Conservation (phyloP, 352 stramenopile genomes). For the Globisporangium megalacanthum region DNA sequence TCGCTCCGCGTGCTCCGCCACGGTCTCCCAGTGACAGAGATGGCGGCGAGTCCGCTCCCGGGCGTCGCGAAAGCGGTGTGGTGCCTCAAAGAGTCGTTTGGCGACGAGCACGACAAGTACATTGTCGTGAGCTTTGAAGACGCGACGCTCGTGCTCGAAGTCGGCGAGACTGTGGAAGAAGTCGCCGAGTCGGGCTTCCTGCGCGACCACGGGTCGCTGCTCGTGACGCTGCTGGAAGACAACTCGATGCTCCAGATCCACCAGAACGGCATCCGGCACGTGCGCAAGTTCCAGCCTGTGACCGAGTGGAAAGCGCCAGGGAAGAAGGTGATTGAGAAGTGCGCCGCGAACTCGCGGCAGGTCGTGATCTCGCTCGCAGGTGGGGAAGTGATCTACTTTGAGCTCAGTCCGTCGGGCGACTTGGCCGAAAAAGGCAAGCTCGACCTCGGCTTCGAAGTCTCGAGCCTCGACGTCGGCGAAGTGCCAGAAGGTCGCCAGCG, state of each 20-base stretch:
- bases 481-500: slow-evolving; percentile 92
- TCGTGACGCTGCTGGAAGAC: slow-evolving; percentile 93
- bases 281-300: slow-evolving; percentile 90
- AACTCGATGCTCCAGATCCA: slow-evolving; percentile 97
- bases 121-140: slow-evolving; percentile 99
- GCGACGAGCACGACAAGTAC: slow-evolving; percentile 83
- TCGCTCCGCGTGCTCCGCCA: slow-evolving; percentile 95
- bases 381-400: slow-evolving; percentile 98
- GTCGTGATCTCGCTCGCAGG: slow-evolving; percentile 96
- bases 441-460: slow-evolving; percentile 96
- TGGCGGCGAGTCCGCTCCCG: slow-evolving; percentile 94
- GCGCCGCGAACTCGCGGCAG: slow-evolving; percentile 95
- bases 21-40: slow-evolving; percentile 94
- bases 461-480: slow-evolving; percentile 95
- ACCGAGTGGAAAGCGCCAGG: slow-evolving; percentile 97
- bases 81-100: slow-evolving; percentile 89
- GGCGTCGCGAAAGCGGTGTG: slow-evolving; percentile 94
- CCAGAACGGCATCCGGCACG: slow-evolving; percentile 93
- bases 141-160: slow-evolving; percentile 96
- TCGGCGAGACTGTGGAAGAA: slow-evolving; percentile 98
- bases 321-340: slow-evolving; percentile 97
- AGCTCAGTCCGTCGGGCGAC: slow-evolving; percentile 91
- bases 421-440: slow-evolving; percentile 92
- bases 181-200: slow-evolving; percentile 95
- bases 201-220: slow-evolving; percentile 92